Conservation (phyloP, 1,284 basidiomycete genomes). For the Ustilago curta region DNA sequence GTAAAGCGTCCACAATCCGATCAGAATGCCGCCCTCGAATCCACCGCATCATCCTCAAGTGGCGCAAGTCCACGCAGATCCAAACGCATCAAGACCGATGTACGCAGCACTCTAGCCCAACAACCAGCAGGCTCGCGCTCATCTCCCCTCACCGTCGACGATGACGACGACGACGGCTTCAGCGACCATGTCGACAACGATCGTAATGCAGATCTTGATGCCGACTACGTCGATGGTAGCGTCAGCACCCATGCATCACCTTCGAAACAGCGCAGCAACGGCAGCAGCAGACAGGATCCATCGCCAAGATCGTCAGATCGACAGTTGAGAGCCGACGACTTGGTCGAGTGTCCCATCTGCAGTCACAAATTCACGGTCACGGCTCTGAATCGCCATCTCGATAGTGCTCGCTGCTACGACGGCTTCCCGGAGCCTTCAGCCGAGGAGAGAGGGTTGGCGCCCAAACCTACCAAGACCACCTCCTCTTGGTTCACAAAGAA, state of each 20-base stretch:
- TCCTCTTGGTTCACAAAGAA: slow-evolving; percentile 39
- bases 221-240: slow-evolving; percentile 14
- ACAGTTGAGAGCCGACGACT: slow-evolving; percentile 39
- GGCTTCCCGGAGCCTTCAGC: slow-evolving; percentile 49
- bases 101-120: slow-evolving; percentile 6
- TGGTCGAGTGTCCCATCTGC: slow-evolving; percentile 62
- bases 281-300: neutral
- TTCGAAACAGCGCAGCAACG: slow-evolving; percentile 14
- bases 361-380: slow-evolving; percentile 51
- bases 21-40: neutral
- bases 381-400: slow-evolving; percentile 62
- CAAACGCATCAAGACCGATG: slow-evolving; percentile 34
- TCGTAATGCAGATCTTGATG: slow-evolving; percentile 15
- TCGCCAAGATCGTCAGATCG: slow-evolving; percentile 8
- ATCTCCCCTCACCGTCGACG: slow-evolving; percentile 36
- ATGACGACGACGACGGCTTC: slow-evolving; percentile 24
- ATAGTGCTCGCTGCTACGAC: slow-evolving; percentile 42
- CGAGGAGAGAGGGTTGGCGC: slow-evolving; percentile 37
- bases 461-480: slow-evolving; percentile 17
- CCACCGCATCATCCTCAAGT: neutral
- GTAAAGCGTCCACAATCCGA: slow-evolving; percentile 20
- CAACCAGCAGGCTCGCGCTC: slow-evolving; percentile 31
- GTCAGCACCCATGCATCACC: slow-evolving; percentile 13
- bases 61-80: slow-evolving; percentile 37
- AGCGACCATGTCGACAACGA: slow-evolving; percentile 16